Conservation (phyloP, 2,329 filamentous ascomycete genomes). For the Trichoderma sp. region DNA sequence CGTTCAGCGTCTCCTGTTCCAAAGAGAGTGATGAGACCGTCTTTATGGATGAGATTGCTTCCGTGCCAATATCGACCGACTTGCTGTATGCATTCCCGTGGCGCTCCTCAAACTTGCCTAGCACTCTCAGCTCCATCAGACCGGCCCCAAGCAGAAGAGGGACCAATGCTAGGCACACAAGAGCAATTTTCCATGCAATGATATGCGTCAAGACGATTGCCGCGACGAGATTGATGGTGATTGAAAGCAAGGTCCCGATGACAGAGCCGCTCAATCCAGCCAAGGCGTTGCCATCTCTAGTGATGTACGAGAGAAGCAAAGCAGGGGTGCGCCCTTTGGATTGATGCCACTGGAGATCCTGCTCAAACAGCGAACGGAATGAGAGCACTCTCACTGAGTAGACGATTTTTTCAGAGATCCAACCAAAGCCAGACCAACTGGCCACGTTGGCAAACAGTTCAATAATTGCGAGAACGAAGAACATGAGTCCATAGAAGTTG, state of each 20-base stretch:
- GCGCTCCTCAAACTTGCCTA: slow-evolving; percentile 59
- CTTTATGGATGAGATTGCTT: slow-evolving; percentile 63
- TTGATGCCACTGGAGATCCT: slow-evolving; percentile 69
- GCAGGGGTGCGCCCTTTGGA: slow-evolving; percentile 60
- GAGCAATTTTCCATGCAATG: slow-evolving; percentile 70
- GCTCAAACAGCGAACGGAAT: slow-evolving; percentile 61
- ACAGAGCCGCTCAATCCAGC: slow-evolving; percentile 66
- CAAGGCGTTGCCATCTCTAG: slow-evolving; percentile 63
- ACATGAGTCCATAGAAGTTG: slow-evolving; percentile 52
- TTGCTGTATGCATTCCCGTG: slow-evolving; percentile 62
- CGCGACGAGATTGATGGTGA: slow-evolving; percentile 63
- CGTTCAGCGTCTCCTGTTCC: slow-evolving; percentile 40
- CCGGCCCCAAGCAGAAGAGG: slow-evolving; percentile 67
- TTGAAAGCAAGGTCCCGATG: slow-evolving; percentile 65
- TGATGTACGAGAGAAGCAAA: slow-evolving; percentile 63
- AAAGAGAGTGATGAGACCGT: slow-evolving; percentile 57
- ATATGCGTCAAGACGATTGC: slow-evolving; percentile 67
- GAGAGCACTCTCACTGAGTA: slow-evolving; percentile 61
- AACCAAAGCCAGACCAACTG: slow-evolving; percentile 50
- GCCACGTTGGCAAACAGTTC: slow-evolving; percentile 54
- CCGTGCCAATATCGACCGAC: slow-evolving; percentile 62
- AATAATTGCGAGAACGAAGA: slow-evolving; percentile 50
- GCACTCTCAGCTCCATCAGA: slow-evolving; percentile 62
- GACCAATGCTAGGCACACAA: slow-evolving; percentile 66
- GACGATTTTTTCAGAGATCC: slow-evolving; percentile 58